A percentile compares a stretch with the other conserved stretches of the same genome.
These are phyloP conservation scores for Penicillium chermesinum DNA, from an alignment of 495 filamentous ascomycete species.

Conservation along the genomic window DNA sequence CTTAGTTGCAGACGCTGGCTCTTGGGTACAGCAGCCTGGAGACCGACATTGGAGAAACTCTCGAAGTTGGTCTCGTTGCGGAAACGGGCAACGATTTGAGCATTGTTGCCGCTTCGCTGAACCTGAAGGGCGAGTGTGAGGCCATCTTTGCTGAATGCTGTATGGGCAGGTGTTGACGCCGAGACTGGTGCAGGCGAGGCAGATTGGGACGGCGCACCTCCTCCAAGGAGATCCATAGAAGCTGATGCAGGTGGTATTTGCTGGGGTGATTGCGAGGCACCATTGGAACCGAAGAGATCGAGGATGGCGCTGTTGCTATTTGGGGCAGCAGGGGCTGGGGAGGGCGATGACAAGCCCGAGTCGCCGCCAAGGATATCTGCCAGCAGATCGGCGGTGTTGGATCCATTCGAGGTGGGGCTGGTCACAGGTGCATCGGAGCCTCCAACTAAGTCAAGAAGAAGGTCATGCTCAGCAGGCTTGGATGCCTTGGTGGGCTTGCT, in stretches of 20 bases:
- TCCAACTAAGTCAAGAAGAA: slow-evolving; percentile 89
- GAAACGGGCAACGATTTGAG: slow-evolving; percentile 78
- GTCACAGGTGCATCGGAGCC: slow-evolving; percentile 58
- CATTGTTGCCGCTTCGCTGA: slow-evolving; percentile 66
- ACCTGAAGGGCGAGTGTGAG: slow-evolving; percentile 73
- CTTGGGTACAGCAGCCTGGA: slow-evolving; percentile 95
- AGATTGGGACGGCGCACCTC: slow-evolving; percentile 33
- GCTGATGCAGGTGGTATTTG: slow-evolving; percentile 35
- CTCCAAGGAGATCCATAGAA: slow-evolving; percentile 45
- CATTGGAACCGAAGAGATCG: slow-evolving; percentile 62
- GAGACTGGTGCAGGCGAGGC: slow-evolving; percentile 38
- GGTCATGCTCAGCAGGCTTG: slow-evolving; percentile 83
- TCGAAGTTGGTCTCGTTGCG: slow-evolving; percentile 63
- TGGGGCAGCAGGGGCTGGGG: slow-evolving; percentile 45
- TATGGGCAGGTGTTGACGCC: slow-evolving; percentile 43
- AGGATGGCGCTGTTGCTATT: slow-evolving; percentile 71
- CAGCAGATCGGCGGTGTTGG: slow-evolving; percentile 78
- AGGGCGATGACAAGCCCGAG: slow-evolving; percentile 48
- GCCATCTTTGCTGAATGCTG: slow-evolving; percentile 80
- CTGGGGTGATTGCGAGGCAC: slow-evolving; percentile 35
- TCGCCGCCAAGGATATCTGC: slow-evolving; percentile 69
- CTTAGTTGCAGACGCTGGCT: slow-evolving; percentile 87
- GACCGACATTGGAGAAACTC: slow-evolving; percentile 61
- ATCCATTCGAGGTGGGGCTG: slow-evolving; percentile 54
- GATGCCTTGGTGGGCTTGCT: slow-evolving; percentile 66